phyloP scores from a whole-genome alignment of 805 yeast species.

The Phaffomyces antillensis region DNA sequence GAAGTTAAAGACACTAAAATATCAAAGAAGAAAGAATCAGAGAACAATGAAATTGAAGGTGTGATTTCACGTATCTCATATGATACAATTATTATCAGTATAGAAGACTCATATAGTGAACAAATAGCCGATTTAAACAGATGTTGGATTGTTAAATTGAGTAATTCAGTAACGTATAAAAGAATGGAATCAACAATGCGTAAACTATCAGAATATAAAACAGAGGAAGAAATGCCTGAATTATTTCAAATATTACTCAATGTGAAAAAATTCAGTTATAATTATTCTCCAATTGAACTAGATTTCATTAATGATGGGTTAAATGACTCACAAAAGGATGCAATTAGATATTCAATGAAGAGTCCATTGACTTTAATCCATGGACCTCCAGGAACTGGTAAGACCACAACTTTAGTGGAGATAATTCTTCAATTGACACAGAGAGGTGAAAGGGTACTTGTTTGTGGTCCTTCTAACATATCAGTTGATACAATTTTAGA shows the following conservation, averaged over 20 bases:
- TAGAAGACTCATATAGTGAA: slow-evolving; percentile 51
- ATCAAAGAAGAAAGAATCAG: slow-evolving; percentile 15
- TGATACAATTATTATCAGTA: slow-evolving; percentile 45
- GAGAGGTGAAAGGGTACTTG: slow-evolving; percentile 54
- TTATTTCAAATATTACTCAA: slow-evolving; percentile 44
- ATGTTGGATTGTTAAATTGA: slow-evolving; percentile 50
- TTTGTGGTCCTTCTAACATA: slow-evolving; percentile 92
- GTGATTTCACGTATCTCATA: slow-evolving; percentile 53
- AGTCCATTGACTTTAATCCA: slow-evolving; percentile 57
- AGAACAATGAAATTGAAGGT: slow-evolving; percentile 39
- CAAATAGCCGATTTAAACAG: slow-evolving; percentile 39
- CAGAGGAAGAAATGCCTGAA: slow-evolving; percentile 24
- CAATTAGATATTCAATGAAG: slow-evolving; percentile 58
- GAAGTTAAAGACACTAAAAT: slow-evolving; percentile 10
- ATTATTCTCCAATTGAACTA: slow-evolving; percentile 28
- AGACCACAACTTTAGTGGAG: slow-evolving; percentile 80
- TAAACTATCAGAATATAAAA: slow-evolving; percentile 44
- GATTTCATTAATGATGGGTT: slow-evolving; percentile 21
- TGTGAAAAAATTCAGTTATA: slow-evolving; percentile 25
- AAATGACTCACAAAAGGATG: slow-evolving; percentile 56
- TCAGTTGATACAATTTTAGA: slow-evolving; percentile 89
- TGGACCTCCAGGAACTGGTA: slow-evolving; percentile 80
- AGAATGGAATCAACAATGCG: slow-evolving; percentile 75
- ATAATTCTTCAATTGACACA: slow-evolving; percentile 65
- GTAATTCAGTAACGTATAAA: slow-evolving; percentile 66